Evolutionary conservation across 2,329 filamentous ascomycete species (phyloP).

Genomic region (Xylariales sp.): DNA sequence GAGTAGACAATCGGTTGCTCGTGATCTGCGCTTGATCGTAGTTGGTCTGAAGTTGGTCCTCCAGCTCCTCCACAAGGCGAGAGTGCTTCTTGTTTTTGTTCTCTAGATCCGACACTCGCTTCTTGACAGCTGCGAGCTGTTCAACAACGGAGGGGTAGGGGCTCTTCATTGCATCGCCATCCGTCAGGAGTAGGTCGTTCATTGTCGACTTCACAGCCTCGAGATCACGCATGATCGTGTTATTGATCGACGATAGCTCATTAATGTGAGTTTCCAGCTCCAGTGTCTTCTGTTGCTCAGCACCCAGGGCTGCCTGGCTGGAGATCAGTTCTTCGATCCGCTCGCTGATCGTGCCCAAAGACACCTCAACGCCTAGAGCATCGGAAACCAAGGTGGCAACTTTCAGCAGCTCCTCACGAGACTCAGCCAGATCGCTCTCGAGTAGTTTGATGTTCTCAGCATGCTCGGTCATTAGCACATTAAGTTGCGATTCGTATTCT

Average conservation of each 20-base stretch:
- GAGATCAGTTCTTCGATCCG: conserved; percentile 54
- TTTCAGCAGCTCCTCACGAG: conserved; percentile 62
- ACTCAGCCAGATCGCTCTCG: conserved; percentile 58
- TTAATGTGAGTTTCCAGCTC: conserved; percentile 53
- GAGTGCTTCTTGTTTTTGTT: conserved; percentile 83
- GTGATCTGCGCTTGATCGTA: conserved; percentile 88
- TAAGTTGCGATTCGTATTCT: conserved; percentile 54
- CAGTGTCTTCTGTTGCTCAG: conserved; percentile 53
- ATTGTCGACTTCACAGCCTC: conserved; percentile 54
- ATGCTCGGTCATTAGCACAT: conserved; percentile 57
- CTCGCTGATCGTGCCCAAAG: conserved; percentile 63
- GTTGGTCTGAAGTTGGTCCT: conserved; percentile 92
- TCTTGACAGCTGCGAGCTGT: conserved; percentile 58
- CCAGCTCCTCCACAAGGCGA: conserved; percentile 87
- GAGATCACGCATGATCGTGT: conserved; percentile 57
- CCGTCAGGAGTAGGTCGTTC: conserved; percentile 47
- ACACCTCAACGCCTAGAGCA: conserved; percentile 58
- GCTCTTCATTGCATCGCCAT: conserved; percentile 37
- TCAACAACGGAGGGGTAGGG: conserved; percentile 46
- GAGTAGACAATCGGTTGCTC: conserved; percentile 79
- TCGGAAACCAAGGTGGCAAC: conserved; percentile 60
- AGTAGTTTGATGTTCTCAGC: conserved; percentile 51
- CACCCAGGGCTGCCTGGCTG: conserved; percentile 54
- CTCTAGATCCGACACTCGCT: conserved; percentile 60
- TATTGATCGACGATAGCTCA: conserved; percentile 54